phyloP scores from a whole-genome alignment of 306 rosid species.

The Inga laurina region DNA sequence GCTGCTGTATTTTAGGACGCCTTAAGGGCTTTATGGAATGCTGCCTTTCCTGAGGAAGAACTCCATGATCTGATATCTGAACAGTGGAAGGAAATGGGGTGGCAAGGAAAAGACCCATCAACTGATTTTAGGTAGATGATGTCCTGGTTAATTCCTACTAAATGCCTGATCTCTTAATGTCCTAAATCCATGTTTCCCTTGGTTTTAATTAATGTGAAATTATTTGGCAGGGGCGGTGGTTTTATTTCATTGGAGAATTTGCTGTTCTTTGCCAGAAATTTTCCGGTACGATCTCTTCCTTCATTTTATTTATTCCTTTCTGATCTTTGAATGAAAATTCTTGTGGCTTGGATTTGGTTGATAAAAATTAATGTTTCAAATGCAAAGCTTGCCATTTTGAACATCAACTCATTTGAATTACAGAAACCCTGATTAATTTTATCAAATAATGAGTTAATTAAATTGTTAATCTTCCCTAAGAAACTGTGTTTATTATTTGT shows the following conservation, averaged over 20 bases:
- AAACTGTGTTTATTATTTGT: not conserved
- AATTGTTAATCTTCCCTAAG: not conserved
- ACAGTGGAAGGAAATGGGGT: slow-evolving; percentile 99
- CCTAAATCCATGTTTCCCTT: slow-evolving; percentile 32
- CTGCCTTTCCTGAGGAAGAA: slow-evolving; percentile 92
- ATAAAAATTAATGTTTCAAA: not conserved
- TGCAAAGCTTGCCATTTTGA: not conserved
- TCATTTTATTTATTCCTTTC: slow-evolving; percentile 7
- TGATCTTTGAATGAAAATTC: slow-evolving; percentile 17
- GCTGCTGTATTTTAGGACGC: slow-evolving; percentile 64
- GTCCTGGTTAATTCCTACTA: slow-evolving; percentile 20
- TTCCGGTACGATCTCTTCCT: slow-evolving; percentile 68
- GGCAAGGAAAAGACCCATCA: slow-evolving; percentile 99
- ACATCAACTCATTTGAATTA: not conserved
- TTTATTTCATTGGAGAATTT: slow-evolving; percentile 96
- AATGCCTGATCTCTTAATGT: slow-evolving; percentile 16
- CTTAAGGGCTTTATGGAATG: slow-evolving; percentile 86
- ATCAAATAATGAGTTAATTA: not conserved
- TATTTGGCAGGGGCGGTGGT: slow-evolving; percentile 93
- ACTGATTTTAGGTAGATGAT: slow-evolving; percentile 88
- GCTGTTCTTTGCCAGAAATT: slow-evolving; percentile 80
- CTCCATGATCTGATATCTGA: slow-evolving; percentile 87
- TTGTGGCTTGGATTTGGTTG: slow-evolving; percentile 12
- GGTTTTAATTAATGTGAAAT: slow-evolving; percentile 29
- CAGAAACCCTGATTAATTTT: not conserved